Conservation (phyloP, 441 rosid genomes). For the Jatropha podagrica region DNA sequence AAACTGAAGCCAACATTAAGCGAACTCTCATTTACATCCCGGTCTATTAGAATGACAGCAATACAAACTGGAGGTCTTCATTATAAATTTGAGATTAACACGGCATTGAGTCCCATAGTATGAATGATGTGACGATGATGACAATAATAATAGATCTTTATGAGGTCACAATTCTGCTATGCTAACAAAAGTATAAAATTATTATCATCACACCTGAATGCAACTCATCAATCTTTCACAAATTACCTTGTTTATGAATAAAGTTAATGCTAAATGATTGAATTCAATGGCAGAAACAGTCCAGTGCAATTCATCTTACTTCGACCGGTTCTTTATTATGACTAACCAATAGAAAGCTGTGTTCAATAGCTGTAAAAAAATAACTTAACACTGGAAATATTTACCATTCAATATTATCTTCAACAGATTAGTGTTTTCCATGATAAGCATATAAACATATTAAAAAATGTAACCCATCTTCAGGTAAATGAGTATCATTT, state of each 20-base stretch:
- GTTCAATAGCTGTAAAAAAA: background rate
- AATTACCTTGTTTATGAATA: slow-evolving; percentile 15
- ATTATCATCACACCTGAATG: slow-evolving; percentile 12
- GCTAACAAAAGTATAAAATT: background rate
- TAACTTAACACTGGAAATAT: background rate
- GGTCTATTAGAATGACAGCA: background rate
- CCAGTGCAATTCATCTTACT: slow-evolving; percentile 5
- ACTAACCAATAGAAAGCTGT: slow-evolving; percentile 15
- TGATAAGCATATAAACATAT: background rate
- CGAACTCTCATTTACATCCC: background rate
- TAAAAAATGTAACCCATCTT: background rate
- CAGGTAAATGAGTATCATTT: slow-evolving; percentile 20
- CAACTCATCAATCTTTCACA: slow-evolving; percentile 11
- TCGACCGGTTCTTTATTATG: background rate
- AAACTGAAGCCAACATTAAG: too few species aligned
- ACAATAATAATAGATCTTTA: too few species aligned
- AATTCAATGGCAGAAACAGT: slow-evolving; percentile 12
- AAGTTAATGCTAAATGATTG: slow-evolving; percentile 22
- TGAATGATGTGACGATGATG: background rate
- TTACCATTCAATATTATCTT: slow-evolving; percentile 1
- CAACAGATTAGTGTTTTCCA: background rate
- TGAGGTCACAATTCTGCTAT: background rate
- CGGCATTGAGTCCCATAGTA: background rate
- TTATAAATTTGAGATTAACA: background rate
- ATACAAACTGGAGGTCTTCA: background rate